These are phyloP conservation scores for Aspergillus piperis DNA, from an alignment of 2,329 filamentous ascomycete genomes.

Conservation along the genomic window DNA sequence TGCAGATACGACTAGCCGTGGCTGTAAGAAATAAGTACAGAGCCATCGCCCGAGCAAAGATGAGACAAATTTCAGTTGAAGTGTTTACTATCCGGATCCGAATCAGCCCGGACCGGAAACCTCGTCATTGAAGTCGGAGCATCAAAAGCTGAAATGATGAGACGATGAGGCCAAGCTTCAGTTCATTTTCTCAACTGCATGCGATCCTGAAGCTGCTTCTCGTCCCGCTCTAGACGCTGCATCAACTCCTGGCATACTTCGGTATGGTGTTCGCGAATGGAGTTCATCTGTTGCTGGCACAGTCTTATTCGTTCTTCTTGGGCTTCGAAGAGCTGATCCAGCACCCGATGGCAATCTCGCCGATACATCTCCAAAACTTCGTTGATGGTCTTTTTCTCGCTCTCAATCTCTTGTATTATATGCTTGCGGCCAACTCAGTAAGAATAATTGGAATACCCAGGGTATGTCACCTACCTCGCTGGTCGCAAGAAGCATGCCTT, in stretches of 20 bases:
- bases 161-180: background rate
- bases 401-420: constrained; percentile 49
- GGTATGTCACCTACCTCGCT: constrained; percentile 31
- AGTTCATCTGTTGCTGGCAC: constrained; percentile 31
- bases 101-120: background rate
- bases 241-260: constrained; percentile 34
- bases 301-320: constrained; percentile 43
- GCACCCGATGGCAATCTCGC: constrained; percentile 45
- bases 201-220: constrained; percentile 24
- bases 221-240: constrained; percentile 29
- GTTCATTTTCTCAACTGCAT: background rate
- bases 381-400: constrained; percentile 48
- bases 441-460: background rate
- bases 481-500: constrained; percentile 30
- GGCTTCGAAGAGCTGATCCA: constrained; percentile 44
- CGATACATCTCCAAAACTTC: constrained; percentile 49
- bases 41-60: background rate
- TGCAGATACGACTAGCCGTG: background rate
- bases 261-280: constrained; percentile 31
- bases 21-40: background rate
- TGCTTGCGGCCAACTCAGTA: constrained; percentile 28
- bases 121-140: background rate
- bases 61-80: background rate
- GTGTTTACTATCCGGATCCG: background rate
- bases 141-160: background rate